Conservation (phyloP, 768 basidiomycete genomes). For the Mycena haematopus region DNA sequence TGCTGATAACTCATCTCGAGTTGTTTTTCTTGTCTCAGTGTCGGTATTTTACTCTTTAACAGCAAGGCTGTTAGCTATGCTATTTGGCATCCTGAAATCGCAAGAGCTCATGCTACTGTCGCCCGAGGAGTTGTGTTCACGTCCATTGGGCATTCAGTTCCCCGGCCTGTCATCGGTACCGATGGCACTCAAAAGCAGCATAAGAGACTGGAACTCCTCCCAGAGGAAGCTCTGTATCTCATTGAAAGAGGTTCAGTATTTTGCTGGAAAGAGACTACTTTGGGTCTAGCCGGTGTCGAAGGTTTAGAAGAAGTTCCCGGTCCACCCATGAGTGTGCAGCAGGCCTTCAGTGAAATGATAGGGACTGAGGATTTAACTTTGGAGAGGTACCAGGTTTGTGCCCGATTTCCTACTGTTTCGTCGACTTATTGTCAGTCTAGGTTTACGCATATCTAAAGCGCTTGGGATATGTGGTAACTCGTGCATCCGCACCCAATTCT, state of each 20-base stretch:
- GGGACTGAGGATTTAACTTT: slow-evolving; percentile 77
- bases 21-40: slow-evolving; percentile 8
- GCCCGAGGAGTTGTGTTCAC: slow-evolving; percentile 85
- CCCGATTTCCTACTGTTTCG: background rate
- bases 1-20: slow-evolving; percentile 39
- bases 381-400: slow-evolving; percentile 85
- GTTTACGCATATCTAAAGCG: slow-evolving; percentile 93
- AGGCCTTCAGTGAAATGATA: slow-evolving; percentile 87
- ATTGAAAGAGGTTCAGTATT: slow-evolving; percentile 89
- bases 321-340: slow-evolving; percentile 88
- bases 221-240: slow-evolving; percentile 95
- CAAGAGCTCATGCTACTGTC: slow-evolving; percentile 71
- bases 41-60: slow-evolving; percentile 10
- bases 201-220: slow-evolving; percentile 84
- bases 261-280: slow-evolving; percentile 69
- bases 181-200: slow-evolving; percentile 50
- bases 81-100: slow-evolving; percentile 74
- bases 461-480: slow-evolving; percentile 86
- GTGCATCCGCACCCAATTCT: slow-evolving; percentile 66
- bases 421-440: slow-evolving; percentile 47
- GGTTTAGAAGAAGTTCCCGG: slow-evolving; percentile 55
- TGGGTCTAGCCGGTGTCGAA: slow-evolving; percentile 38
- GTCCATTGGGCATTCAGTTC: slow-evolving; percentile 80
- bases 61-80: slow-evolving; percentile 85
- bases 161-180: slow-evolving; percentile 48